A percentile compares a stretch with the other conserved stretches of the same genome.
These are phyloP conservation scores for Eucalyptus victrix DNA, from an alignment of 345 rosid species.

Conservation along the genomic window DNA sequence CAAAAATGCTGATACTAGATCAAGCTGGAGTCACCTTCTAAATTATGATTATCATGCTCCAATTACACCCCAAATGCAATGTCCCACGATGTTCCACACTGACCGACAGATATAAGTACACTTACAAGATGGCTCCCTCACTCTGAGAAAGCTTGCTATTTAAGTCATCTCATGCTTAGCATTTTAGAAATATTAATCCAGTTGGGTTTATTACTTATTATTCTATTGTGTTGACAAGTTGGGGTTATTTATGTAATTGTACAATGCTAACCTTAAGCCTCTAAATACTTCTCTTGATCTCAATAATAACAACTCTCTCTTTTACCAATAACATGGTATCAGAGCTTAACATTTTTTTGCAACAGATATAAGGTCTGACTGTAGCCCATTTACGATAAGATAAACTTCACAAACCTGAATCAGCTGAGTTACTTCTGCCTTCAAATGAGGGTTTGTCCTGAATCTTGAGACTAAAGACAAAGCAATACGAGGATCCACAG, in stretches of 20 bases:
- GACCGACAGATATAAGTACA: not conserved
- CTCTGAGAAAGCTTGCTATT: not conserved
- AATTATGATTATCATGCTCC: not conserved
- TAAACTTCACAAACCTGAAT: slow-evolving; percentile 53
- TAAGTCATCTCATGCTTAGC: not conserved
- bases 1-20: not conserved
- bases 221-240: not conserved
- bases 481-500: slow-evolving; percentile 88
- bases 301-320: not conserved
- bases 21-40: not conserved
- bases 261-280: not conserved
- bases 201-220: not conserved
- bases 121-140: not conserved
- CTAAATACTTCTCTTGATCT: not conserved
- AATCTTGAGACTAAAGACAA: slow-evolving; percentile 75
- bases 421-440: slow-evolving; percentile 77
- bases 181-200: not conserved
- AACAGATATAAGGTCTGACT: not conserved
- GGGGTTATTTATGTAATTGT: not conserved
- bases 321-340: not conserved
- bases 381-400: not conserved
- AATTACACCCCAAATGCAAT: not conserved
- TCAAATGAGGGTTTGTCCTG: slow-evolving; percentile 59
- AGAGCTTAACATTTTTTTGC: not conserved
- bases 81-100: not conserved